Base-by-base conservation (phyloP, 352 stramenopile species). In the Sclerospora graminicola region DNA sequence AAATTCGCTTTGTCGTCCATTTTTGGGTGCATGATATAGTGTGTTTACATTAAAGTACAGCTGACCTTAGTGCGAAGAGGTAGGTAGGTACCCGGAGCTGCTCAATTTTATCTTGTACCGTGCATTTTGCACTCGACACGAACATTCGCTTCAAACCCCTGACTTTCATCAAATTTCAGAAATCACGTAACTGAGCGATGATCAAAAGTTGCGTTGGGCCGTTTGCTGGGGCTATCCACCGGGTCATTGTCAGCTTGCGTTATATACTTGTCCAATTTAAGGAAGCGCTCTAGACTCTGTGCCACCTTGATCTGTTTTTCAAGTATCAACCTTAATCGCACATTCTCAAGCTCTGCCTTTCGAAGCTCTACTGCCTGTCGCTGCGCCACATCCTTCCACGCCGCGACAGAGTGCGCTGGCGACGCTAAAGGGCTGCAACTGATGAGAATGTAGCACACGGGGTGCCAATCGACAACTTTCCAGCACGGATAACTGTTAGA, bases 251-350 rank as follows among this genome's bases (percentile, higher is more conserved):
- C 57, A 50, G 51, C 50, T 67, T 65, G 55, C 58, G 37, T 43
- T 43, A 64, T 54, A 34, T 66, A 61, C 31, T 70, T 45, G 21
- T 54, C 55, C 33, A 66, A 69, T 37, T 35, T 42, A 18, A 73
- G 43, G 21, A 67, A 57, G 28, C 45, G 57, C 52, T 70, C 58
- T 16, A 72, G 55, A 7, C 49, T 66, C 30, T 68, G 69, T 40
- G 50, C 58, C 45, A 72, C 44, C 47, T 70, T 72, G 45, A 70
- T 68, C 50, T 76, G 61, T 24, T 66, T 65, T 38, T 82, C 64
- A 16, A 80, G 40, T 23, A 73, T 57, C 15, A 63, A 28, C 26
- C 66, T 69, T 0, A 82, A 58, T 15, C 59, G 54, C 31, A 70
- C 51, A 27, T 80, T 77, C 36, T 79, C 64, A 26, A 26, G 57